Base-by-base conservation (phyloP, 768 basidiomycete genomes). In the Tubosaeta sp. region DNA sequence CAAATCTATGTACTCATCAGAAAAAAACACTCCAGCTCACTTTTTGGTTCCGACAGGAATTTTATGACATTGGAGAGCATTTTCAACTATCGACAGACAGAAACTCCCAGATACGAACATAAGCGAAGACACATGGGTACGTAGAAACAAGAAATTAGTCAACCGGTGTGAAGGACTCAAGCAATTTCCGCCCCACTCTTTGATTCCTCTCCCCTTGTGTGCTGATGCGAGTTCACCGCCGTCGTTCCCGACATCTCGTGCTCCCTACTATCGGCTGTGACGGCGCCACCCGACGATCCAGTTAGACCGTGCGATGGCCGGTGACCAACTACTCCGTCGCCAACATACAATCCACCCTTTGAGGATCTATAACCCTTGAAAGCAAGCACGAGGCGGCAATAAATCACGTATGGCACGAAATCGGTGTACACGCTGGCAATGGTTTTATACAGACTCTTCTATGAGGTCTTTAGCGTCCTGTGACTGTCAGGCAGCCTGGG, bases 1-100 rank as follows among this genome's bases (percentile, higher is more conserved):
- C 66, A 51, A 70, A 64, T 56, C 68, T 71, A 46, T 26, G 46
- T 22, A 32, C 19, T 7, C 25, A 16, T 49, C 37, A 31, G 26
- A 37, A 29, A 16, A 8, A 0, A n/a, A 22, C 22, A 22, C 22
- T 22, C 22, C 22, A 3, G 3, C 22, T 22, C 22, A 22, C 22
- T 22, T 3, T 3, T 22, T 22, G 22, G 22, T 22, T 22, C 22
- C 22, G 22, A 22, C 22, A 22, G 22, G 3, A 22, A 3, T 3
- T 22, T 22, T 22, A 22, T 22, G 22, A 22, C 22, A 22, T 22
- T 22, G 22, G 22, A 3, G 22, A 22, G 22, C 22, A 3, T 3
- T 22, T 22, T 22, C 2, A 3, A 22, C 22, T 22, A 22, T 2
- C 22, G 22, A 22, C 22, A 22, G 3, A 3, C 22, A 22, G 29